A percentile compares a stretch with the other conserved stretches of the same genome.
Conservation (phyloP, 1,284 basidiomycete genomes). For the Neonothopanus nambi region DNA sequence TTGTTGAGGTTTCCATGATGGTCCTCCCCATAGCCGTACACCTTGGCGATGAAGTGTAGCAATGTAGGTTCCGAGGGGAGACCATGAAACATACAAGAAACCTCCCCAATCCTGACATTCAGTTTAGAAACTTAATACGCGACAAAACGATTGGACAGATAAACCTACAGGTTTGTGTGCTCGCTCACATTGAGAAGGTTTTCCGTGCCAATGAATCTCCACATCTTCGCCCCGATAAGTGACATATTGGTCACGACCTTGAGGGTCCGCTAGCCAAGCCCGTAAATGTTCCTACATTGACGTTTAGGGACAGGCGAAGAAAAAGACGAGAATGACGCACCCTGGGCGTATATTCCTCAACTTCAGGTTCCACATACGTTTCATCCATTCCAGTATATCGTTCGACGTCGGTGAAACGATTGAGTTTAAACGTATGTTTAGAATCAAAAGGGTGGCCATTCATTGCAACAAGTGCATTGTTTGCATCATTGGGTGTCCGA, state of each 20-base stretch:
- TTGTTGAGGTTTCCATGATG: constrained; percentile 83
- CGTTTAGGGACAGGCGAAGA: neutral
- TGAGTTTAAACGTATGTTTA: constrained; percentile 88
- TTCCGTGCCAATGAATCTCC: constrained; percentile 92
- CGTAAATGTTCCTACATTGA: constrained; percentile 83
- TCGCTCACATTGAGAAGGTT: constrained; percentile 84
- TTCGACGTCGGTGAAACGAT: constrained; percentile 94
- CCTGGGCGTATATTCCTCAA: constrained; percentile 81
- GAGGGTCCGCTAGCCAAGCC: constrained; percentile 91
- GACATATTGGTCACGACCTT: constrained; percentile 95
- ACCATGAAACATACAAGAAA: constrained; percentile 94
- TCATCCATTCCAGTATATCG: constrained; percentile 82
- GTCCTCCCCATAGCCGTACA: constrained; percentile 94
- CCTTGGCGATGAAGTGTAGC: constrained; percentile 95
- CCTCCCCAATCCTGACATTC: constrained; percentile 86
- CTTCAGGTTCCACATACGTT: constrained; percentile 78
- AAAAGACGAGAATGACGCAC: constrained; percentile 40
- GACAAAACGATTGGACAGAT: constrained; percentile 4
- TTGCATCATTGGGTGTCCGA: constrained; percentile 79
- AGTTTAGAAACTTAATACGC: constrained; percentile 15
- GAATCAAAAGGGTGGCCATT: constrained; percentile 91
- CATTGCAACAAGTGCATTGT: constrained; percentile 77
- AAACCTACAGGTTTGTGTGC: constrained; percentile 72
- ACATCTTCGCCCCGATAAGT: constrained; percentile 94
- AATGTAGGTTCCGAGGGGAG: constrained; percentile 91